These are phyloP conservation scores for Leccinum barrowsii DNA, from an alignment of 768 basidiomycete genomes.

Conservation along the genomic window DNA sequence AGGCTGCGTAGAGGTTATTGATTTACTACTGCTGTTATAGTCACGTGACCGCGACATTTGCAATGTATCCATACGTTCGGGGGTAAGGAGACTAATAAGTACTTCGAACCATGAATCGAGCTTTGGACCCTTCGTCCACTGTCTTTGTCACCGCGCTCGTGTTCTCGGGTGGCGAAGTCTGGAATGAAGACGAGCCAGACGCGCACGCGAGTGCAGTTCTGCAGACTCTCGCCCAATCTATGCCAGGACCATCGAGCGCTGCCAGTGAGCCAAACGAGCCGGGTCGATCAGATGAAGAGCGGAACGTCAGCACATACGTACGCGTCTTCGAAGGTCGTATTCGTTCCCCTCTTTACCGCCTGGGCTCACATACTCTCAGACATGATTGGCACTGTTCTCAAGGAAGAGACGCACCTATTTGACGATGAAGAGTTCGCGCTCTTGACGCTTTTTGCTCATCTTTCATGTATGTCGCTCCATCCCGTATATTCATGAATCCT, in stretches of 20 bases:
- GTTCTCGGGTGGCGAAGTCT: conserved; percentile 28
- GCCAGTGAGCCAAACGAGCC: neutral
- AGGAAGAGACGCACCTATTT: conserved; percentile 52
- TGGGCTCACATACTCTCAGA: conserved; percentile 35
- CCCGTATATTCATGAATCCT: neutral
- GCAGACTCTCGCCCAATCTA: conserved; percentile 7
- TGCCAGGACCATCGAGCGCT: conserved; percentile 13
- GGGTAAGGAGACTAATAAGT: neutral
- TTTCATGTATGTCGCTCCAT: conserved; percentile 45
- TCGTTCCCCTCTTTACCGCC: neutral
- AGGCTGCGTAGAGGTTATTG: conserved; percentile 45
- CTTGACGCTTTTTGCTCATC: conserved; percentile 38
- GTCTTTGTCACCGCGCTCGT: conserved; percentile 25
- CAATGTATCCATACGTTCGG: neutral
- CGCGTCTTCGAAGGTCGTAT: conserved; percentile 29
- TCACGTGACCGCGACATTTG: conserved; percentile 17
- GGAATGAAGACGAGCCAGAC: conserved; percentile 15
- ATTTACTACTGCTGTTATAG: neutral
- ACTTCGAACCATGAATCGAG: conserved; percentile 5
- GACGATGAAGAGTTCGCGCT: conserved; percentile 42
- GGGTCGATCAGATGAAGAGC: conserved; percentile 1
- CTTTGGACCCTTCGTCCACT: conserved; percentile 9
- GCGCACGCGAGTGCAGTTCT: neutral
- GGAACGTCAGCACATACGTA: conserved; percentile 25
- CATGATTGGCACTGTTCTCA: conserved; percentile 52